Conservation (phyloP, 495 filamentous ascomycete genomes). For the Lepidopterella palustris region DNA sequence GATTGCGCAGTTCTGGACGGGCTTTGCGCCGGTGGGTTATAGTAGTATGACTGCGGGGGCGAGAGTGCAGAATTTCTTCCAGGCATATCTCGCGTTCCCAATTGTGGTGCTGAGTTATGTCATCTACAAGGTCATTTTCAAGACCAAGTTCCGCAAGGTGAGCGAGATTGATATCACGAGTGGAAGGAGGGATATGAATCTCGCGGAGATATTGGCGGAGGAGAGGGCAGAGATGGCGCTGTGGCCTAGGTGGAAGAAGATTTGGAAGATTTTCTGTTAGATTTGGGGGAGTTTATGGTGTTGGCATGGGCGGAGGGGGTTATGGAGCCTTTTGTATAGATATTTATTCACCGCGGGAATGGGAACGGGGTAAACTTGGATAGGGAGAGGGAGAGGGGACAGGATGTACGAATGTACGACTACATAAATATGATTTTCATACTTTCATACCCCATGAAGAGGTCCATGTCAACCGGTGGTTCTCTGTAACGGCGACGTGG, state of each 20-base stretch:
- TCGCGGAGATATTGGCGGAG: constrained; percentile 24
- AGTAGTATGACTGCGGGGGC: constrained; percentile 31
- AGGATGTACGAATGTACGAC: too few species aligned
- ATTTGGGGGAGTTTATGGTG: not conserved
- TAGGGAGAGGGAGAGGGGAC: too few species aligned
- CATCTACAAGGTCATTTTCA: constrained; percentile 20
- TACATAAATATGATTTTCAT: too few species aligned
- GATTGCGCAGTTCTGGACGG: constrained; percentile 32
- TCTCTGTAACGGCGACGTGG: too few species aligned
- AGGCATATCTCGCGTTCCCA: constrained; percentile 29
- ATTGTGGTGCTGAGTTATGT: constrained; percentile 24
- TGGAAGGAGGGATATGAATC: constrained; percentile 29
- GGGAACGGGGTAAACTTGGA: too few species aligned
- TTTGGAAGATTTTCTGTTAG: constrained; percentile 29
- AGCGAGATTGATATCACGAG: constrained; percentile 28
- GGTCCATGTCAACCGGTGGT: too few species aligned
- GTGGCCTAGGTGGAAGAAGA: constrained; percentile 31
- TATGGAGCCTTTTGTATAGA: too few species aligned
- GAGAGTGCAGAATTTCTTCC: constrained; percentile 23
- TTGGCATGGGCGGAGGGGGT: too few species aligned
- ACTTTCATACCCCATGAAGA: too few species aligned
- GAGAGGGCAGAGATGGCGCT: constrained; percentile 25
- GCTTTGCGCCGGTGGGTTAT: constrained; percentile 30
- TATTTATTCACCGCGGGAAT: too few species aligned
- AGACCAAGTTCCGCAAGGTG: constrained; percentile 24